Evolutionary conservation across 345 rosid species (phyloP), one percentile per base, ranked within the genome.

Genomic region (Syzygium oleosum): DNA sequence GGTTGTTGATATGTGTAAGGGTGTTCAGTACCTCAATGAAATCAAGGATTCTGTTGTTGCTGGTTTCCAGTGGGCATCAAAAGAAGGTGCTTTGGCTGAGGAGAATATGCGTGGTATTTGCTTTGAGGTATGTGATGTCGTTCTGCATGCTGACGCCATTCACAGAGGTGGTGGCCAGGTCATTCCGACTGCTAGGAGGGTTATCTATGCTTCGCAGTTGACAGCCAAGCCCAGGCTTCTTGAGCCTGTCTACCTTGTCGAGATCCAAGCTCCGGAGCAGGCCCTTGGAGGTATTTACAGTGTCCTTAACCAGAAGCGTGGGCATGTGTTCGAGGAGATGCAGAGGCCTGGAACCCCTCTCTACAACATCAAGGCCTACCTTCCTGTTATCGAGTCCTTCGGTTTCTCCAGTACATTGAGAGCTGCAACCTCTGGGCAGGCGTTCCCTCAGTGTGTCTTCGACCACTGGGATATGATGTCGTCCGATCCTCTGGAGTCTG

Each of bases 231-330:
- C 98, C 56, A 93, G 98, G 88, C 96, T 96, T 1, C 91, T 95
- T 7, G 98, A 96, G 93, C 98, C 98, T 0, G 95, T 96, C 2
- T 96, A 96, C 92, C 63, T 96, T 90, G 98, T 96, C 0, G 98
- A 96, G 92, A 96, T 96, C 87, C 98, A 96, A 88, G 98, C 98
- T 8, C 98, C 98, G 0, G 98, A 96, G 86, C 95, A 93, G 86
- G 98, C 98, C 2, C 95, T 96, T 14, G 97, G 98, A 84, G 98
- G 98, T 54, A 96, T 96, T n/a, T 96, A 96, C 94, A 95, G 97
- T 46, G 97, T 95, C 49, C 95, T 96, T 85, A 95, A 96, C 84
- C 97, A 96, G 92, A 95, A 94, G 92, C 92, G 98, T 85, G 98
- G 98, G 1, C 98, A 95, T 38, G 98, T 96, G 7, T 96, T 96